Base-by-base conservation (phyloP, 345 rosid genomes). In the Linum usitatissimum region DNA sequence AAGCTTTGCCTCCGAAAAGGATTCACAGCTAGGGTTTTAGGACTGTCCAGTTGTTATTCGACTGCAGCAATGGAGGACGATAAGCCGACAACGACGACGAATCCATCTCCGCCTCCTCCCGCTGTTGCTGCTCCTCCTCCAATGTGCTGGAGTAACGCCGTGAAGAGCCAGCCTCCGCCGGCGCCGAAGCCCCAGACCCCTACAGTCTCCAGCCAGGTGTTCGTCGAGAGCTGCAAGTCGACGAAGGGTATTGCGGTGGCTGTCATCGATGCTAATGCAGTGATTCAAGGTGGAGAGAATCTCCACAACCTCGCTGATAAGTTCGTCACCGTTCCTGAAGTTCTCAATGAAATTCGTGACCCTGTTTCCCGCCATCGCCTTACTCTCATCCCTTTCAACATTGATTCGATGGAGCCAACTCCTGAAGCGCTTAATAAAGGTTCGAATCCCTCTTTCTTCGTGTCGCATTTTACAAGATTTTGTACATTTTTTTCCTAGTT, bases 301-400 rank as follows among this genome's bases (percentile, higher is more conserved):
- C 88, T 93, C 40, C 57, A 76, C 30, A 53, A 63, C 76, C 70
- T 75, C 54, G 86, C 99, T 28, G 95, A 93, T 28, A 77, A 73
- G 70, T 84, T 90, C 69, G 90, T 93, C 6, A 90, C 99, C 4
- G 84, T 93, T 6, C 81, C 90, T 12, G 96, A 90, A 71, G 97
- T 90, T 13, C 71, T 82, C 53, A 69, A 76, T 5, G 99, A 93
- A 77, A 81, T 93, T 76, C 95, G 97, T 8, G 99, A 93, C 66
- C 86, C 97, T 5, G 75, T 73, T 64, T 82, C 97, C 49, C 99
- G 99, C 71, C 94, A 80, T 65, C 92, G 95, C 65, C 86, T 93
- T 20, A 74, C 77, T 13, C 71, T 90, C 55, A 65, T 74, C n/a
- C 97, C 96, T 18, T 83, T 86, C 78, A 42, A 87, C 9, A 80